Conservation (phyloP, 1,284 basidiomycete species). For the Cutaneotrichosporon sp. region DNA sequence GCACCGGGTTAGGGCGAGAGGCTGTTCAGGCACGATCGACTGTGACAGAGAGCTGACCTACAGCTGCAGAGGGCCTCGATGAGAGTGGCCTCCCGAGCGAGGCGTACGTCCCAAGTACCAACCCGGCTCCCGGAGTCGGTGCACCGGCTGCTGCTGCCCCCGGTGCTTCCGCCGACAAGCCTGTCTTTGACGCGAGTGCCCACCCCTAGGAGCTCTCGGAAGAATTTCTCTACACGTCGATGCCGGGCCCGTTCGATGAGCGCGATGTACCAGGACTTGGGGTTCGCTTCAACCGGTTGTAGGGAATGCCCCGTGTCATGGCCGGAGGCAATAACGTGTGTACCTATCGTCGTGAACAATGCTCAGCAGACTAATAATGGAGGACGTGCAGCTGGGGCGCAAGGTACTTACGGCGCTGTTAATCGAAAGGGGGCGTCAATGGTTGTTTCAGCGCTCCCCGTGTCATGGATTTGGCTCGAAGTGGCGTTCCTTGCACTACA, state of each 20-base stretch:
- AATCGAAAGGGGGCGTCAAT: not conserved
- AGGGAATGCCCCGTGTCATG: not conserved
- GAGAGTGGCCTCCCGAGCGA: constrained; percentile 71
- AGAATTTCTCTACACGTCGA: no score
- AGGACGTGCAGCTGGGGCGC: no score
- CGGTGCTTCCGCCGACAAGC: constrained; percentile 1
- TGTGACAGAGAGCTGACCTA: constrained; percentile 11
- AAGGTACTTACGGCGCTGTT: not conserved
- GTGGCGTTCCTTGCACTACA: not conserved
- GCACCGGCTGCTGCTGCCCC: not conserved
- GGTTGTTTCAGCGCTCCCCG: not conserved
- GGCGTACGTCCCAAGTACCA: constrained; percentile 68
- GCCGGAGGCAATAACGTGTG: not conserved
- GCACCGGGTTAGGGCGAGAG: not conserved
- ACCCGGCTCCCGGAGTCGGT: not conserved
- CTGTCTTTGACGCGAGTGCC: constrained; percentile 7
- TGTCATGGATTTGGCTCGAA: no score
- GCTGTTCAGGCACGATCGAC: not conserved
- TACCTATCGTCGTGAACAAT: not conserved
- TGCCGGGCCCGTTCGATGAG: no score
- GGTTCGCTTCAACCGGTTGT: no score
- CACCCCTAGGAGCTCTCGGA: not conserved
- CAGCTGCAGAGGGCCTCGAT: constrained; percentile 58
- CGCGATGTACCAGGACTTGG: no score
- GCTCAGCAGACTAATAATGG: not conserved